These are phyloP conservation scores for Quercus aquifolioides DNA, from an alignment of 306 rosid genomes.

Conservation along the genomic window DNA sequence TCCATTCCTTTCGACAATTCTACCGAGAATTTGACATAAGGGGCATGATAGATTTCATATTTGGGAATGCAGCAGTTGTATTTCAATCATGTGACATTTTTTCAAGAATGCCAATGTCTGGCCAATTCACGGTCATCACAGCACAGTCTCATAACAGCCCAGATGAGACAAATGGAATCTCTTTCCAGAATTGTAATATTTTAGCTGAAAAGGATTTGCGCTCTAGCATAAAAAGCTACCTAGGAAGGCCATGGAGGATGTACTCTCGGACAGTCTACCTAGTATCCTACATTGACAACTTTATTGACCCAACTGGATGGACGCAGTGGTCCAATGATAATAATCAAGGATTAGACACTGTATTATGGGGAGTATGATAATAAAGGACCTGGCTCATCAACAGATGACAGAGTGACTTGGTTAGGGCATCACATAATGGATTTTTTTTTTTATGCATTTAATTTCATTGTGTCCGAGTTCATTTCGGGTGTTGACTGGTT, in stretches of 20 bases:
- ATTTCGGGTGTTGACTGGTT: constrained; percentile 67
- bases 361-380: constrained; percentile 71
- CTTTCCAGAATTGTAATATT: constrained; percentile 66
- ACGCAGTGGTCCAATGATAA: too few species aligned
- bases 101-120: constrained; percentile 49
- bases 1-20: too few species aligned
- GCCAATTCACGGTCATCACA: constrained; percentile 60
- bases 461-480: constrained; percentile 52
- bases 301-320: too few species aligned
- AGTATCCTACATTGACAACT: too few species aligned
- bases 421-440: constrained; percentile 54
- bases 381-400: constrained; percentile 66
- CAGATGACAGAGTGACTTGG: constrained; percentile 47
- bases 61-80: too few species aligned
- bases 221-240: constrained; percentile 50
- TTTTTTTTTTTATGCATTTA: constrained; percentile 40
- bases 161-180: constrained; percentile 67
- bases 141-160: constrained; percentile 59
- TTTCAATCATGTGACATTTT: not conserved
- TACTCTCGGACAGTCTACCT: too few species aligned
- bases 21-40: too few species aligned
- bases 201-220: constrained; percentile 42
- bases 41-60: too few species aligned
- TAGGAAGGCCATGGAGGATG: constrained; percentile 43
- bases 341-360: constrained; percentile 40